These are phyloP conservation scores for Macrocybe gigantea DNA, from an alignment of 768 basidiomycete species.

Conservation along the genomic window DNA sequence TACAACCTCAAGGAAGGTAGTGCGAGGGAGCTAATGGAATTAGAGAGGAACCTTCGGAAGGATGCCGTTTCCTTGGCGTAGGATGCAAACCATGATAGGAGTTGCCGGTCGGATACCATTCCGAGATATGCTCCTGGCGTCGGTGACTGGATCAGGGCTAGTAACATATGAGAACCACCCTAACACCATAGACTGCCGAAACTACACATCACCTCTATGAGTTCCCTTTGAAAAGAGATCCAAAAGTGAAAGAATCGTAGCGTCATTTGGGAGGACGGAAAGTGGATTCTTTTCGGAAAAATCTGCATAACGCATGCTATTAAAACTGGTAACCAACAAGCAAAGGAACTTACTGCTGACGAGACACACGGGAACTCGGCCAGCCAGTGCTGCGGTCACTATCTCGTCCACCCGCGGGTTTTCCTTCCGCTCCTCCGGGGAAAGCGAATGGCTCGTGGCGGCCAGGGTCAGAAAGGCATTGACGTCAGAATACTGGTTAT, in stretches of 20 bases:
- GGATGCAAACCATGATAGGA: slow-evolving; percentile 64
- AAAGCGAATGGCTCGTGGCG: slow-evolving; percentile 68
- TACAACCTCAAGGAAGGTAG: slow-evolving; percentile 63
- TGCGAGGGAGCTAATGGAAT: slow-evolving; percentile 45
- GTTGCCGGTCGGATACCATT: slow-evolving; percentile 67
- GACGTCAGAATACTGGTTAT: slow-evolving; percentile 68
- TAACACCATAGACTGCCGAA: too few species aligned
- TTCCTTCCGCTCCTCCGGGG: slow-evolving; percentile 52
- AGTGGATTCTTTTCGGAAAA: slow-evolving; percentile 83
- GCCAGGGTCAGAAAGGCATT: slow-evolving; percentile 86
- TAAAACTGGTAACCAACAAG: neutral
- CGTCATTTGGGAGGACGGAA: slow-evolving; percentile 54
- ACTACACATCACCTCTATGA: slow-evolving; percentile 49
- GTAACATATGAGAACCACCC: neutral
- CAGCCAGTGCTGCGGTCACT: slow-evolving; percentile 66
- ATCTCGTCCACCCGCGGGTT: slow-evolving; percentile 63
- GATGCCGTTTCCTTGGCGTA: slow-evolving; percentile 44
- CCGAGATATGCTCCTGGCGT: slow-evolving; percentile 48
- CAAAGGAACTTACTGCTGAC: slow-evolving; percentile 59
- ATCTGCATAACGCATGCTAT: slow-evolving; percentile 34
- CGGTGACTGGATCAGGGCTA: slow-evolving; percentile 53
- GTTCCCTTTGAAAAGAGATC: slow-evolving; percentile 63
- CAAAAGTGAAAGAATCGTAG: slow-evolving; percentile 57
- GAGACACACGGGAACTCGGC: slow-evolving; percentile 66
- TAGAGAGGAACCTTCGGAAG: slow-evolving; percentile 42